phyloP scores from a whole-genome alignment of 2,329 filamentous ascomycete species.

The Trichoderma afroharzianum region DNA sequence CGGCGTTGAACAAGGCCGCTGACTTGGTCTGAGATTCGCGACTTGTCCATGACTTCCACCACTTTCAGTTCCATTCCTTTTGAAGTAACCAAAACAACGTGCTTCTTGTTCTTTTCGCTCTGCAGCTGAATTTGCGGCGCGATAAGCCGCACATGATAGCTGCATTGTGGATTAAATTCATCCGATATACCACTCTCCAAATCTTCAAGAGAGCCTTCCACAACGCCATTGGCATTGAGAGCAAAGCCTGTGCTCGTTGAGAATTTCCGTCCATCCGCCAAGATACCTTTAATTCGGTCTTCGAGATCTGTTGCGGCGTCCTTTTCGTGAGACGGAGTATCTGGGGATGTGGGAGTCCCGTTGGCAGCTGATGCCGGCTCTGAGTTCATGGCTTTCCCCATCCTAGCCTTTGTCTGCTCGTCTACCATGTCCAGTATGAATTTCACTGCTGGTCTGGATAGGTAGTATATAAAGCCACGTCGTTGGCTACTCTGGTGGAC shows the following conservation, averaged over 20 bases:
- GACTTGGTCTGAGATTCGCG: slow-evolving; percentile 84
- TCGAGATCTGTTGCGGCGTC: slow-evolving; percentile 66
- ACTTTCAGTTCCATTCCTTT: slow-evolving; percentile 99
- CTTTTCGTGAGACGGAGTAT: slow-evolving; percentile 46
- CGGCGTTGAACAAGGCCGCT: slow-evolving; percentile 92
- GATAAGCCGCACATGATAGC: slow-evolving; percentile 90
- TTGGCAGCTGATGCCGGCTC: slow-evolving; percentile 28
- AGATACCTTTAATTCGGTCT: slow-evolving; percentile 78
- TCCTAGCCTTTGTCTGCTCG: slow-evolving; percentile 76
- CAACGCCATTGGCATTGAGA: slow-evolving; percentile 31
- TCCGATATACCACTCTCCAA: slow-evolving; percentile 73
- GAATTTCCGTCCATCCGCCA: slow-evolving; percentile 80
- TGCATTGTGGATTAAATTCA: slow-evolving; percentile 87
- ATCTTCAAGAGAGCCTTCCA: slow-evolving; percentile 53
- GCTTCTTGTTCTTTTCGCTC: slow-evolving; percentile 95
- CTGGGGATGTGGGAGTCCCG: slow-evolving; percentile 35
- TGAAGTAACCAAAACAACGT: slow-evolving; percentile 92
- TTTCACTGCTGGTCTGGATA: slow-evolving; percentile 91
- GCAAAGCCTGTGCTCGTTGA: slow-evolving; percentile 51
- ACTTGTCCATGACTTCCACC: slow-evolving; percentile 96
- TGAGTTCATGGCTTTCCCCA: slow-evolving; percentile 24
- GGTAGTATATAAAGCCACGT: slow-evolving; percentile 94
- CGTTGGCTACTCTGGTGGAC: slow-evolving; percentile 96
- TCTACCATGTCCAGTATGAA: slow-evolving; percentile 98
- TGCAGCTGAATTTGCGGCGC: slow-evolving; percentile 97